Conservation (phyloP, 192 early-diverging fungal species). For the Rhizoclosmatium globosum region DNA sequence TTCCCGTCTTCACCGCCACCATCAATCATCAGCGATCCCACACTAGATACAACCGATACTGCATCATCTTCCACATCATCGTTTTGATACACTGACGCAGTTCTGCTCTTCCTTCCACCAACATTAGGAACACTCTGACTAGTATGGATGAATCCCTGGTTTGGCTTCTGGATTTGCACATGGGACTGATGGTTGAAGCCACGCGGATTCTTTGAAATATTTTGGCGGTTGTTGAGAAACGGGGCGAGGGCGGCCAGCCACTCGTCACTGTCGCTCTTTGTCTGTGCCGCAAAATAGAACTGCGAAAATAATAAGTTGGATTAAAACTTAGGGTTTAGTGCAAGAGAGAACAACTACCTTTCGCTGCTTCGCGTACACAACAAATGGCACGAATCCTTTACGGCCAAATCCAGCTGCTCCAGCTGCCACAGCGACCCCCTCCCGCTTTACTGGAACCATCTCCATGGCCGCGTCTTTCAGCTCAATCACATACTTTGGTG, state of each 20-base stretch:
- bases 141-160: constrained; percentile 6
- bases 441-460: not conserved
- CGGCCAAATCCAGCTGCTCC: constrained; percentile 33
- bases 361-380: constrained; percentile 33
- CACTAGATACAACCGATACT: constrained; percentile 51
- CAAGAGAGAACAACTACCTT: constrained; percentile 35
- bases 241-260: constrained; percentile 52
- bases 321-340: not conserved
- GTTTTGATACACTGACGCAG: not conserved
- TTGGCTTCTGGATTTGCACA: constrained; percentile 2
- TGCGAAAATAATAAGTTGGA: not conserved
- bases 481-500: constrained; percentile 55
- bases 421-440: constrained; percentile 1
- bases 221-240: not conserved
- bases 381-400: constrained; percentile 41
- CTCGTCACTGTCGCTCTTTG: constrained; percentile 51
- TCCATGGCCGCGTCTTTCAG: constrained; percentile 39
- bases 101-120: constrained; percentile 3
- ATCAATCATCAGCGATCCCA: constrained; percentile 28
- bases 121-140: constrained; percentile 14
- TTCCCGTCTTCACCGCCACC: constrained; percentile 38
- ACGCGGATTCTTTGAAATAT: not conserved
- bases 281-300: constrained; percentile 61
- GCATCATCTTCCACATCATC: constrained; percentile 38
- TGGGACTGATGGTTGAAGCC: not conserved